Percentiles rank a stretch among this genome's conserved stretches.
Conservation (phyloP, 2,329 filamentous ascomycete species). For the Xylaria sp. region DNA sequence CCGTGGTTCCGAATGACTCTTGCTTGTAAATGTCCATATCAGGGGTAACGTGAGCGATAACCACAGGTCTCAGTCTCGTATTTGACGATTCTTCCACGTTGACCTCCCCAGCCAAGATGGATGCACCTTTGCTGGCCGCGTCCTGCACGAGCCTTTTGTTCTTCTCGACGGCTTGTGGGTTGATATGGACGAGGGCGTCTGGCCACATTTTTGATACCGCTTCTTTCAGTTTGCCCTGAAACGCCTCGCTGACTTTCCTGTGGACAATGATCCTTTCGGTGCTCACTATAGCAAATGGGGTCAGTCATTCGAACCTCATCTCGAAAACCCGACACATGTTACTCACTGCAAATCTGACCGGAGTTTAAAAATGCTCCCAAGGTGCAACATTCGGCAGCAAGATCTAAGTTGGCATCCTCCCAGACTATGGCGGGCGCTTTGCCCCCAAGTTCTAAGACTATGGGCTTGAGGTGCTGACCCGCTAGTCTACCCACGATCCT, state of each 20-base stretch:
- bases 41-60: slow-evolving; percentile 69
- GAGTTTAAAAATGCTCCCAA: slow-evolving; percentile 70
- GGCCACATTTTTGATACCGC: slow-evolving; percentile 45
- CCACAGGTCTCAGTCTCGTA: slow-evolving; percentile 65
- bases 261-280: slow-evolving; percentile 76
- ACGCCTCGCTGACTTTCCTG: slow-evolving; percentile 62
- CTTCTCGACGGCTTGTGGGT: slow-evolving; percentile 45
- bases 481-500: slow-evolving; percentile 70
- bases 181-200: slow-evolving; percentile 48
- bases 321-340: background rate
- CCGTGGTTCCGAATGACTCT: slow-evolving; percentile 74
- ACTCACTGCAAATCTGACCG: slow-evolving; percentile 70
- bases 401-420: slow-evolving; percentile 73
- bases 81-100: slow-evolving; percentile 50
- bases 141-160: slow-evolving; percentile 59
- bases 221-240: slow-evolving; percentile 54
- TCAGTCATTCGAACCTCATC: background rate
- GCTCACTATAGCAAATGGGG: slow-evolving; percentile 55
- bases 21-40: slow-evolving; percentile 74
- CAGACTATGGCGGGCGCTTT: slow-evolving; percentile 75
- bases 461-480: slow-evolving; percentile 73
- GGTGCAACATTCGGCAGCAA: slow-evolving; percentile 68
- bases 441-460: slow-evolving; percentile 75
- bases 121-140: slow-evolving; percentile 68
- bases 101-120: slow-evolving; percentile 64